Base-by-base conservation (phyloP, 2,329 filamentous ascomycete genomes). In the Hymenoscyphus fructigenus region DNA sequence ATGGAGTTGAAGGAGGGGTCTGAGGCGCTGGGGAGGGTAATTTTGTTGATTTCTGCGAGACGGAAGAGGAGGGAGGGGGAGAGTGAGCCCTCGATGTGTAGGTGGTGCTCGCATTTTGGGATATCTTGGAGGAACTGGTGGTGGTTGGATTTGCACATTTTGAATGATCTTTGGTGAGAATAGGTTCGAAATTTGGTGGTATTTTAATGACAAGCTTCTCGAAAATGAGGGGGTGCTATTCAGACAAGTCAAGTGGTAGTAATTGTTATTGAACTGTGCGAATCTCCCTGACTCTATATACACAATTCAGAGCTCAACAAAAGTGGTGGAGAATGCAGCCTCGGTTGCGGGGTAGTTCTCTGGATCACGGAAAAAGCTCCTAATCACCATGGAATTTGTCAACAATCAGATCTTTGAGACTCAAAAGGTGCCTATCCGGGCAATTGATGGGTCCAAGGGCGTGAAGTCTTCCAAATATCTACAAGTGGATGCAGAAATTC, bases 61-160 rank as follows among this genome's bases (percentile, higher is more conserved):
- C 80, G 73, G 79, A 93, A 93, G 67, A 93, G 85, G 47, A 92
- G 81, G 63, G 82, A 79, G 1, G 91, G 89, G 50, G 88, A 87
- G 44, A 94, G 82, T 14, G 89, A 88, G 63, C 91, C 91, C 77
- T 93, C 91, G 38, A 94, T 82, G 75, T 94, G 91, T 62, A 93
- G 84, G 78, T 93, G 91, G 74, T 93, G 91, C 76, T 94, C 91
- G 78, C 88, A 91, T 80, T 93, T 93, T 68, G 91, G 91, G 34
- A 93, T 83, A 36, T 83, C 82, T 60, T 79, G 77, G 44, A 93
- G 82, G 75, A 91, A 87, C 53, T 80, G 75, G 77, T 72, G 70
- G 61, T 66, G 63, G 47, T 58, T 62, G 14, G 67, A 63, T 63
- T 68, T 66, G 62, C 71, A 73, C 72, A 74, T 74, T 26, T 63